phyloP scores from a whole-genome alignment of 1,284 basidiomycete species.

The Peniophora sp. region DNA sequence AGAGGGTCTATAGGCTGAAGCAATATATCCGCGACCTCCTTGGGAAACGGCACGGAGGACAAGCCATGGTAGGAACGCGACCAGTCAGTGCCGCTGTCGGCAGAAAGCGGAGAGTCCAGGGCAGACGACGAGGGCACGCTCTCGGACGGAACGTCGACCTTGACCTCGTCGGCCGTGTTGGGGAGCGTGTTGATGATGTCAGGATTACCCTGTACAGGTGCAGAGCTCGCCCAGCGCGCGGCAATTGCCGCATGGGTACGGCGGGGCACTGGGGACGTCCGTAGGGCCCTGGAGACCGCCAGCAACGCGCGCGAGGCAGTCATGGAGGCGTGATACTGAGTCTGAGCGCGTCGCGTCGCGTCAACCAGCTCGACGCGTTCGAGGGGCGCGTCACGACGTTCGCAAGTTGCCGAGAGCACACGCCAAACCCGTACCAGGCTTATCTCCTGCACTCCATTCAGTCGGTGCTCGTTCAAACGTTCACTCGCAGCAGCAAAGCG shows the following conservation, averaged over 20 bases:
- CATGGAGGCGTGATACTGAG: background rate
- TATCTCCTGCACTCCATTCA: too few relatives aligned
- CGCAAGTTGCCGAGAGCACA: too few relatives aligned
- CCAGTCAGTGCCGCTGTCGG: conserved; percentile 61
- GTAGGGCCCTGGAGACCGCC: background rate
- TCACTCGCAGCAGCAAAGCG: too few relatives aligned
- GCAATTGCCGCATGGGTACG: background rate
- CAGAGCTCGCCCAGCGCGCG: conserved; percentile 11
- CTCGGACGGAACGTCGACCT: conserved; percentile 11
- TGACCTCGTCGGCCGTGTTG: conserved; percentile 14
- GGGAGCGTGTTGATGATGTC: conserved; percentile 11
- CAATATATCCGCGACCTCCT: conserved; percentile 68
- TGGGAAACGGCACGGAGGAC: conserved; percentile 70
- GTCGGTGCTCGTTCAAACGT: too few relatives aligned
- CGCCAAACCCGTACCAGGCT: too few relatives aligned
- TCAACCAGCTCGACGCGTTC: background rate
- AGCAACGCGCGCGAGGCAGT: background rate
- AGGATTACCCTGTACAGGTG: conserved; percentile 12
- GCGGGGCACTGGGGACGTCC: background rate
- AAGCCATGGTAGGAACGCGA: conserved; percentile 83
- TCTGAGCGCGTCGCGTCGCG: background rate
- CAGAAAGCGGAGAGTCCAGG: conserved; percentile 2
- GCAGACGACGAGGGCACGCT: conserved; percentile 19
- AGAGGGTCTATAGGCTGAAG: conserved; percentile 67
- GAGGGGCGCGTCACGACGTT: background rate